These are phyloP conservation scores for Neurospora tetrasperma DNA, from an alignment of 495 filamentous ascomycete genomes.

Conservation along the genomic window DNA sequence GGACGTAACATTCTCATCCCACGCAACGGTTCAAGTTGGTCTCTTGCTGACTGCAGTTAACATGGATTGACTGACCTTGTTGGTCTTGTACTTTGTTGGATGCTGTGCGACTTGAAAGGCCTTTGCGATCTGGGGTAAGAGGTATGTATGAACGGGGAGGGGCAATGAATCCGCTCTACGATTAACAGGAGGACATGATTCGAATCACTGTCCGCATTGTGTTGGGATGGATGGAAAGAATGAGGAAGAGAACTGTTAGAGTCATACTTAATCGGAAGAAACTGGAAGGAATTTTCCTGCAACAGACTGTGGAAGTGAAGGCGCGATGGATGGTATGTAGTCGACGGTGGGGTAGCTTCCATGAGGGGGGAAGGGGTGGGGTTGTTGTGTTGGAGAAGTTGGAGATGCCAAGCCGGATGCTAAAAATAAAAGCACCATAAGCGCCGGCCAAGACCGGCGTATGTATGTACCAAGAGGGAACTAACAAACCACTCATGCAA, in stretches of 20 bases:
- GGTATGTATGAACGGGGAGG: no score
- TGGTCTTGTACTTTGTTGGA: no score
- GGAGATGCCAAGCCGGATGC: not conserved
- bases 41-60: not conserved
- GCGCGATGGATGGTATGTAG: not conserved
- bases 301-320: not conserved
- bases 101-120: no score
- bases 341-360: not conserved
- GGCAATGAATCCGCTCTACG: no score
- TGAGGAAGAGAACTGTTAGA: no score
- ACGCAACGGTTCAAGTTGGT: not conserved
- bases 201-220: no score
- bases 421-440: not conserved
- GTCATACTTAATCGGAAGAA: not conserved
- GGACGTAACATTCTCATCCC: not conserved
- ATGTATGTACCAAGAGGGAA: not conserved
- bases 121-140: no score
- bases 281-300: not conserved
- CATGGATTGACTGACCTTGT: not conserved
- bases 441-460: not conserved
- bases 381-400: not conserved
- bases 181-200: no score
- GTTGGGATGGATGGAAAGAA: no score
- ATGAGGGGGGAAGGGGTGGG: not conserved
- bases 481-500: not conserved